Evolutionary conservation across 192 early-diverging fungal species (phyloP), one percentile per base, ranked within the genome.

Genomic region (Radiomyces spectabilis): DNA sequence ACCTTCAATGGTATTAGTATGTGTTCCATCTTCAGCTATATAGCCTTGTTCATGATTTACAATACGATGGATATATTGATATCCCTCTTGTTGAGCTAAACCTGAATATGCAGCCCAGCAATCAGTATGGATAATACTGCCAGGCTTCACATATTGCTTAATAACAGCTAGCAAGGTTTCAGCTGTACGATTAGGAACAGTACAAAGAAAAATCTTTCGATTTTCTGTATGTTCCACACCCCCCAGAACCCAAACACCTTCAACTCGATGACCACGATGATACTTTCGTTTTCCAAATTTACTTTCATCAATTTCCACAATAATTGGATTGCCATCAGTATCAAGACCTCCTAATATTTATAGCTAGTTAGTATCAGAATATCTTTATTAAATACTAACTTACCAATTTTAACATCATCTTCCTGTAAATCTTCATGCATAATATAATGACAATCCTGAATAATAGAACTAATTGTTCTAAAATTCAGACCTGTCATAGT

Each of bases 261-360:
- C 45, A 5, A 47, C 45, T 13, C 45, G 45, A 27, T 21, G 45
- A 6, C 45, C 45, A 47, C 45, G 45, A 21, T 47, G 12, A 15
- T 47, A 24, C 19, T 18, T 47, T 12, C 45, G 45, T 27, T 47
- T 47, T 13, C 45, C 45, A 47, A 47, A 47, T 24, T 47, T 47
- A 27, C 24, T 27, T 47, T 47, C 45, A 30, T 47, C 45, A 27
- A 47, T 47, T 21, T 47, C 45, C 22, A 47, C 45, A 27, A 47
- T 47, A 24, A 44, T 44, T 6, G 18, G 42, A n/a, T n/a, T n/a
- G n/a, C n/a, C n/a, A n/a, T n/a, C n/a, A n/a, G n/a, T n/a, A n/a
- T n/a, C n/a, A n/a, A n/a, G n/a, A n/a, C n/a, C n/a, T n/a, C n/a
- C n/a, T n/a, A n/a, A n/a, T n/a, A n/a, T n/a, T n/a, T n/a, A n/a